Base-by-base conservation (phyloP, 2,329 filamentous ascomycete species). In the Alternaria sp. region DNA sequence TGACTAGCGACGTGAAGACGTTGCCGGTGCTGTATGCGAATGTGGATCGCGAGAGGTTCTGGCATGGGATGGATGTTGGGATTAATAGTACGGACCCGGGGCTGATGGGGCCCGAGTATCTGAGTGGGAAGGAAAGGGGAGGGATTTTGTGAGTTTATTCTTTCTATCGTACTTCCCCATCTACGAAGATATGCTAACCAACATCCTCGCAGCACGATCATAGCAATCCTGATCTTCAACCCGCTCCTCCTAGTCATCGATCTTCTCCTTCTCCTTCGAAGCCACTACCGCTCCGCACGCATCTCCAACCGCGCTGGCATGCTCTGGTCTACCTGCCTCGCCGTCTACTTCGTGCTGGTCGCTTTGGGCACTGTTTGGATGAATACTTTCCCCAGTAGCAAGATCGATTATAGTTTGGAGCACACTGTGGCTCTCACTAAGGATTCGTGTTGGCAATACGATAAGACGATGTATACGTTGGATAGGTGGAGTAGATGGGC, bases 251-350 rank as follows among this genome's bases (percentile, higher is more conserved):
- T 44, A 51, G 47, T 45, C 33, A 3, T 53, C 20, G 20, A 59
- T 28, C 37, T 28, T n/a, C 47, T 26, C 6, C 25, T 26, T 3
- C 7, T 53, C 6, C 25, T 30, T 54, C 37, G 37, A 3, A 15
- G 44, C 47, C 21, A 43, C 57, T 30, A 20, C 43, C 33, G 25
- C 21, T 54, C 57, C 20, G 18, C 18, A 6, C 10, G 57, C n/a
- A 21, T 59, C 10, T 53, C 57, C 12, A 59, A 59, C 25, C 57
- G 57, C 1, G 23, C 25, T 6, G 57, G 47, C 57, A 53, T 59
- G 47, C 37, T 53, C 2, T 37, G 49, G 28, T 53, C 49, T 2
- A 18, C 30, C 5, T 41, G 28, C 9, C 18, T 59, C 26, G 37
- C 37, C 2, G 9, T 30, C 33, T 45, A 21, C 18, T 44, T 54